These are phyloP conservation scores for Isatis lusitanica DNA, from an alignment of 441 rosid genomes.

Conservation along the genomic window DNA sequence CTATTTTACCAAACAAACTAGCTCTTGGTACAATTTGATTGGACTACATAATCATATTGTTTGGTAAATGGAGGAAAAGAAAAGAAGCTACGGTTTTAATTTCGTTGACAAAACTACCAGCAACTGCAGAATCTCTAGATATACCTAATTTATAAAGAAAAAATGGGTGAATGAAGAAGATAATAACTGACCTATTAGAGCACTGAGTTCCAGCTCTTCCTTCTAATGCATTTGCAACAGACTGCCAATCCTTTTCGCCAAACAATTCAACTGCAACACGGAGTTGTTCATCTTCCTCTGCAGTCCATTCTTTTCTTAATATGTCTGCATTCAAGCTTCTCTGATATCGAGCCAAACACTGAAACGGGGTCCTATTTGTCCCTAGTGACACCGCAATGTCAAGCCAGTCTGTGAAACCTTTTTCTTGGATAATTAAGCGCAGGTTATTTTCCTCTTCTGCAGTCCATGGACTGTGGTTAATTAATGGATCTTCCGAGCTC, in stretches of 20 bases:
- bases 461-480: conserved; percentile 67
- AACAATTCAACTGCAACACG: conserved; percentile 59
- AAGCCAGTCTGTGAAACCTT: conserved; percentile 69
- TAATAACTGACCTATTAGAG: conserved; percentile 74
- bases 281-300: conserved; percentile 84
- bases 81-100: neutral
- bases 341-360: conserved; percentile 82
- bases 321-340: conserved; percentile 73
- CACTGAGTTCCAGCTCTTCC: conserved; percentile 90
- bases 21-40: neutral
- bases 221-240: conserved; percentile 55
- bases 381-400: conserved; percentile 67
- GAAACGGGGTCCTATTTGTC: conserved; percentile 81
- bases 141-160: neutral
- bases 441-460: conserved; percentile 73
- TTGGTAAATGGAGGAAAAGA: neutral
- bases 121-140: neutral
- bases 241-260: conserved; percentile 53
- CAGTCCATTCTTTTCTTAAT: conserved; percentile 73
- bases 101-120: neutral
- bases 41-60: neutral
- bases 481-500: conserved; percentile 78
- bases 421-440: conserved; percentile 54
- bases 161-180: conserved; percentile 7
- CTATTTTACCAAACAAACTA: conserved; percentile 6